A percentile compares a stretch with the other conserved stretches of the same genome.
phyloP scores from a whole-genome alignment of 2,329 filamentous ascomycete species.

The Orbilia brochopaga region DNA sequence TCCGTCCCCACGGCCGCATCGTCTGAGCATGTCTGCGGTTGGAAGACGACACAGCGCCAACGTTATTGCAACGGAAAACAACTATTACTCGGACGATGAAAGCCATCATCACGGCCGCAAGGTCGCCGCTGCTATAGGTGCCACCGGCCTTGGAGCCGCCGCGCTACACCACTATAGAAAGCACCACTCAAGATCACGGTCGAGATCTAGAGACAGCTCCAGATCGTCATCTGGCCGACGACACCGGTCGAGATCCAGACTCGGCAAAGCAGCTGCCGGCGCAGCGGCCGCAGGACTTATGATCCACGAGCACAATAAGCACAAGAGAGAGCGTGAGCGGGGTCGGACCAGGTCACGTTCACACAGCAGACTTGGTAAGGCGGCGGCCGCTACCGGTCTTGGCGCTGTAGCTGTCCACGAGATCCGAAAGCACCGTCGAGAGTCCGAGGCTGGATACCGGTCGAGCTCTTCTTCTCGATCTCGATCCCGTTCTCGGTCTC shows the following conservation, averaged over 20 bases:
- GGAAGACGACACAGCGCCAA: conserved; percentile 45
- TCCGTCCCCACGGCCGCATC: conserved; percentile 34
- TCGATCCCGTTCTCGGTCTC: conserved; percentile 34
- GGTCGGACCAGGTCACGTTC: conserved; percentile 48
- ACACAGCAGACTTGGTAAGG: conserved; percentile 46
- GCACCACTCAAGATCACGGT: conserved; percentile 26
- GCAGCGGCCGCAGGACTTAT: conserved; percentile 45
- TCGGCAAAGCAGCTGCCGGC: conserved; percentile 41
- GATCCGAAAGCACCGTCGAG: conserved; percentile 41
- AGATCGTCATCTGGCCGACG: conserved; percentile 37
- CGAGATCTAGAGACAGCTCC: conserved; percentile 38
- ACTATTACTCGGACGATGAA: conserved; percentile 21
- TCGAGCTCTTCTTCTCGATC: conserved; percentile 38
- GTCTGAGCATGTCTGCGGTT: conserved; percentile 28
- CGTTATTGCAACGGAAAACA: conserved; percentile 4
- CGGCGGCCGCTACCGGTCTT: conserved; percentile 48
- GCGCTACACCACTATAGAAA: conserved; percentile 31
- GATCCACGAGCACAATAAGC: conserved; percentile 49
- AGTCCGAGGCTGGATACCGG: conserved; percentile 34
- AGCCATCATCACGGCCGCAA: conserved; percentile 45
- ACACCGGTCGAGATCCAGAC: conserved; percentile 42
- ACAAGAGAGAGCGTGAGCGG: conserved; percentile 48
- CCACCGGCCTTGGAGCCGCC: conserved; percentile 41
- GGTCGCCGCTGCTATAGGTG: conserved; percentile 25
- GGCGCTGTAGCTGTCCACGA: conserved; percentile 48